A percentile compares a stretch with the other conserved stretches of the same genome.
phyloP scores from a whole-genome alignment of 2,329 filamentous ascomycete genomes.

The Davidsoniella australis region DNA sequence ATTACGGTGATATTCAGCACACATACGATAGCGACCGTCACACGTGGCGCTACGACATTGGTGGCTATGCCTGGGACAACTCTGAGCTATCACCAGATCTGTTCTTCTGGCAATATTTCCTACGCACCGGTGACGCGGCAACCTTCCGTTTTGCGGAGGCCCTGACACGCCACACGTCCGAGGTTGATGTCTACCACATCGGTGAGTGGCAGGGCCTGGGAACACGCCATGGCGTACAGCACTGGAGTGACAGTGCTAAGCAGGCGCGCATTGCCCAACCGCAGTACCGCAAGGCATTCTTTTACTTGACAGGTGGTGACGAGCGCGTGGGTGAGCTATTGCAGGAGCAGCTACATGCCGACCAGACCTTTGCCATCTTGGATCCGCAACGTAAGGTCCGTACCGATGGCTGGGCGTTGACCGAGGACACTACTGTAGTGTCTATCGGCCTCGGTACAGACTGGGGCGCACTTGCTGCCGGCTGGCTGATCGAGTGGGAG shows the following conservation, averaged over 20 bases:
- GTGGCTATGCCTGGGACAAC: constrained; percentile 49
- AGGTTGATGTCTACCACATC: constrained; percentile 45
- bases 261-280: constrained; percentile 43
- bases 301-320: constrained; percentile 38
- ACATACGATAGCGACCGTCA: constrained; percentile 42
- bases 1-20: constrained; percentile 46
- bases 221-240: constrained; percentile 45
- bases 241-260: constrained; percentile 43
- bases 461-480: constrained; percentile 38
- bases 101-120: constrained; percentile 46
- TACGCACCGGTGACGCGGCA: constrained; percentile 38
- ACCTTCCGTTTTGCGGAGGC: constrained; percentile 43
- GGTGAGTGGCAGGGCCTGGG: constrained; percentile 42
- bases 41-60: constrained; percentile 44
- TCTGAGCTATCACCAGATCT: constrained; percentile 45
- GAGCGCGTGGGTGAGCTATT: constrained; percentile 39
- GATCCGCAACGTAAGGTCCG: constrained; percentile 44
- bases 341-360: constrained; percentile 31
- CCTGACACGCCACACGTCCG: constrained; percentile 38
- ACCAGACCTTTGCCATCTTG: constrained; percentile 33
- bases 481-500: constrained; percentile 44
- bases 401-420: constrained; percentile 30
- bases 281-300: constrained; percentile 39
- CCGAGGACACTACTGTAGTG: constrained; percentile 23
- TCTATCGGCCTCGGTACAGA: constrained; percentile 35